Base-by-base conservation (phyloP, 2,329 filamentous ascomycete species). In the Neonectria faginata region DNA sequence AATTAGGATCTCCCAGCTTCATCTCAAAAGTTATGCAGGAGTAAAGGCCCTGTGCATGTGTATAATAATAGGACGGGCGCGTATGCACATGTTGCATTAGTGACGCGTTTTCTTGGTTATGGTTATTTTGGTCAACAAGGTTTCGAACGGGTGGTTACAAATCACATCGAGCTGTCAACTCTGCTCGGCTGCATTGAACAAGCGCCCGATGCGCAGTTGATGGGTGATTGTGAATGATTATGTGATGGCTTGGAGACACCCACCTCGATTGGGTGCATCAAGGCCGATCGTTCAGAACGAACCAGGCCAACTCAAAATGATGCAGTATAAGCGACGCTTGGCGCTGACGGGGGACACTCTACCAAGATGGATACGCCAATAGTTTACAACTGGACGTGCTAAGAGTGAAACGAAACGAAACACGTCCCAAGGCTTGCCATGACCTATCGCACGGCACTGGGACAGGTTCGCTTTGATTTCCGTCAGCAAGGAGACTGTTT, bases 361-460 rank as follows among this genome's bases (percentile, higher is more conserved):
- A 31, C 54, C 47, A 42, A 44, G 31, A 33, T 39, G 27, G 22
- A 48, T 51, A 18, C 12, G 44, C 60, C 50, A 54, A 44, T 62
- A 50, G 55, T 20, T 60, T 48, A n/a, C 33, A 45, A 51, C 16
- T 50, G 29, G 8, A 16, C 16, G 11, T 16, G 18, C 18, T 29
- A 39, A 31, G 53, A 20, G 33, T 25, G 45, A 64, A 51, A 55
- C 61, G 44, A 63, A 64, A 60, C 61, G 56, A 64, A 56, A 42
- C 33, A 44, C 29, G 20, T 27, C 33, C 20, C 16, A 29, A 50
- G 36, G 22, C 33, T 12, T 29, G 22, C 12, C n/a, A 54, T 45
- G 18, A 29, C 42, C 27, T 29, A 11, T 20, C 45, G 33, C 25
- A 12, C 25, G 7, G 14, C 45, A 29, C 14, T 16, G n/a, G 33